Conservation (phyloP, 371 early-diverging fungal genomes). For the Mucor velutinosus region DNA sequence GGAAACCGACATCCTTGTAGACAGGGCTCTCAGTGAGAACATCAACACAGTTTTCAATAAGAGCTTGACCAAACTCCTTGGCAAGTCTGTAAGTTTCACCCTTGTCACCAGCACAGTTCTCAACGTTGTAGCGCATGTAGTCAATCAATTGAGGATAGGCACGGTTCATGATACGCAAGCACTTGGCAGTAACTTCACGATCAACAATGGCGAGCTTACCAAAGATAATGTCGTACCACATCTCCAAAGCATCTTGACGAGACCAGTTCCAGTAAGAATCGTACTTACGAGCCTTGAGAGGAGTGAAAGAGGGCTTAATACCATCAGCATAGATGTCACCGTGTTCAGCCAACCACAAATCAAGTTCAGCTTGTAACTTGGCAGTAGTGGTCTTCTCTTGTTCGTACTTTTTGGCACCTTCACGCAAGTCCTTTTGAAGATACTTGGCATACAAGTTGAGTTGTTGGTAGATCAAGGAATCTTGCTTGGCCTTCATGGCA, state of each 20-base stretch:
- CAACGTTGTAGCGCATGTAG: constrained; percentile 87
- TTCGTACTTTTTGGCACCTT: constrained; percentile 74
- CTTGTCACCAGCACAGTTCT: constrained; percentile 71
- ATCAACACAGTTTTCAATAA: constrained; percentile 88
- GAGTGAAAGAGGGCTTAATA: constrained; percentile 81
- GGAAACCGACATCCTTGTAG: constrained; percentile 81
- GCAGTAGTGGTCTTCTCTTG: constrained; percentile 68
- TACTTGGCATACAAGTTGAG: constrained; percentile 88
- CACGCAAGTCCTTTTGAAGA: constrained; percentile 84
- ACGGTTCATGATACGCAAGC: constrained; percentile 93
- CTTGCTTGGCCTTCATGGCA: constrained; percentile 80
- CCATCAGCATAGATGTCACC: constrained; percentile 89
- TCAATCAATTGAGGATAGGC: constrained; percentile 78
- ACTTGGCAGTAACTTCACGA: constrained; percentile 91
- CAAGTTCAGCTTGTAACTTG: constrained; percentile 82
- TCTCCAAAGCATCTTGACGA: constrained; percentile 87
- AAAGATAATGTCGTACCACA: constrained; percentile 93
- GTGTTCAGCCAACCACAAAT: constrained; percentile 89
- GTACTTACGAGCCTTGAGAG: constrained; percentile 85
- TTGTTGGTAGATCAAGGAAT: constrained; percentile 81
- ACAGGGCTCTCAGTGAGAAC: constrained; percentile 79
- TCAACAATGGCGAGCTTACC: constrained; percentile 89
- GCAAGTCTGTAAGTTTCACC: constrained; percentile 85
- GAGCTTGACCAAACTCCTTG: constrained; percentile 77
- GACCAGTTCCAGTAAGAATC: constrained; percentile 99